Evolutionary conservation across 2,329 filamentous ascomycete genomes (phyloP).

Genomic region (Dactylellina sp.): DNA sequence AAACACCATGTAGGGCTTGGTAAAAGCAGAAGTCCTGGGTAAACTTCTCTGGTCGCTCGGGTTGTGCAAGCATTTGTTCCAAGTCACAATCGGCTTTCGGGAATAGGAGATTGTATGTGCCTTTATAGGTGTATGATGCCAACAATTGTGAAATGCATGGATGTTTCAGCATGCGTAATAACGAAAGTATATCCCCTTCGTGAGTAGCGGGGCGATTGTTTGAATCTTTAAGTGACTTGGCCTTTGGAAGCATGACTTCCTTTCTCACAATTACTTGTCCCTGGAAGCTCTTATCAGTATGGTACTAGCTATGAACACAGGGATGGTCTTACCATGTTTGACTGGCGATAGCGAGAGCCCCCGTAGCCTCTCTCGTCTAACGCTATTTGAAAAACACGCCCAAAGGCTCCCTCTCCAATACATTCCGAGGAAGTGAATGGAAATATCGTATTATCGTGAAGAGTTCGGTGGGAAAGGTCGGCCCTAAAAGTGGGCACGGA

Average conservation of each 20-base stretch:
- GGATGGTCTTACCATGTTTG: neutral
- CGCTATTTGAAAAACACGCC: constrained; percentile 2
- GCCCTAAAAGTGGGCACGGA: neutral
- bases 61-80: constrained; percentile 1
- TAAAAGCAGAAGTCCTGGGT: constrained; percentile 1
- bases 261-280: neutral
- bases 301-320: neutral
- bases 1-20: constrained; percentile 56
- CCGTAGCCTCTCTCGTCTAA: neutral
- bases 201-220: neutral
- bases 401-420: constrained; percentile 5
- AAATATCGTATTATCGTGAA: constrained; percentile 2
- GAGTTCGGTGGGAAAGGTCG: neutral
- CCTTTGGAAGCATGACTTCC: constrained; percentile 1
- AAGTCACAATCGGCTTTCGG: constrained; percentile 14
- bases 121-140: neutral
- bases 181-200: neutral
- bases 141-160: neutral
- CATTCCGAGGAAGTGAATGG: neutral
- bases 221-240: too few relatives aligned
- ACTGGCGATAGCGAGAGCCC: neutral
- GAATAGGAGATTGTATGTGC: constrained; percentile 28
- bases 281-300: neutral
- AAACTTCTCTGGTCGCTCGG: neutral
- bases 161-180: neutral